Evolutionary conservation across 2,329 filamentous ascomycete genomes (phyloP).

Genomic region (Cyphellophora europaea): DNA sequence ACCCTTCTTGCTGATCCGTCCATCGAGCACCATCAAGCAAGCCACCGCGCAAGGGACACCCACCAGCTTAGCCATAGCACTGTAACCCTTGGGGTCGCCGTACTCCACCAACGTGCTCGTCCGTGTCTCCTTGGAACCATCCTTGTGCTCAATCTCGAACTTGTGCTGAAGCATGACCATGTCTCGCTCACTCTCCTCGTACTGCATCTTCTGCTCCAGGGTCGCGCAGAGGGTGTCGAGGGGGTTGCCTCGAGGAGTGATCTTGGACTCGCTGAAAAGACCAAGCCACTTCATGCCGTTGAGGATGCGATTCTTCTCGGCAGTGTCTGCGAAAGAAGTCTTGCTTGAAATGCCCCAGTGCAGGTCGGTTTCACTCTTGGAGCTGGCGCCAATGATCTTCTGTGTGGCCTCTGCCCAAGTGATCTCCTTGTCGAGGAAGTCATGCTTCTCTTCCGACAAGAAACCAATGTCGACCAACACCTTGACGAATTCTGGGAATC

Average conservation of each 20-base stretch:
- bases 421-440: constrained; percentile 54
- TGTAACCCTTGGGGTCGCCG: constrained; percentile 69
- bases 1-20: constrained; percentile 62
- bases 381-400: constrained; percentile 62
- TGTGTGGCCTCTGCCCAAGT: constrained; percentile 80
- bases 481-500: constrained; percentile 86
- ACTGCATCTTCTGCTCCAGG: constrained; percentile 87
- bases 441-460: constrained; percentile 60
- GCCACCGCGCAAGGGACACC: constrained; percentile 68
- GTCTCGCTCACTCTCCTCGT: constrained; percentile 72
- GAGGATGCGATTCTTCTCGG: constrained; percentile 62
- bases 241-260: constrained; percentile 65
- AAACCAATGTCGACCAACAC: constrained; percentile 84
- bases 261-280: constrained; percentile 58
- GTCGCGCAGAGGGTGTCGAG: constrained; percentile 86
- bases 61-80: constrained; percentile 74
- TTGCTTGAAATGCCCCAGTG: constrained; percentile 64
- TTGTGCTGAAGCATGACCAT: constrained; percentile 56
- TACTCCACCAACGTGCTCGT: constrained; percentile 78
- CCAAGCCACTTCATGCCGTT: constrained; percentile 63
- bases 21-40: constrained; percentile 68
- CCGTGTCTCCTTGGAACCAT: constrained; percentile 66
- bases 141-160: constrained; percentile 75
- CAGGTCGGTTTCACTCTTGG: constrained; percentile 60
- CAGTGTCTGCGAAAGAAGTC: constrained; percentile 58